These are phyloP conservation scores for Suillus paluster DNA, from an alignment of 768 basidiomycete genomes.

Conservation along the genomic window DNA sequence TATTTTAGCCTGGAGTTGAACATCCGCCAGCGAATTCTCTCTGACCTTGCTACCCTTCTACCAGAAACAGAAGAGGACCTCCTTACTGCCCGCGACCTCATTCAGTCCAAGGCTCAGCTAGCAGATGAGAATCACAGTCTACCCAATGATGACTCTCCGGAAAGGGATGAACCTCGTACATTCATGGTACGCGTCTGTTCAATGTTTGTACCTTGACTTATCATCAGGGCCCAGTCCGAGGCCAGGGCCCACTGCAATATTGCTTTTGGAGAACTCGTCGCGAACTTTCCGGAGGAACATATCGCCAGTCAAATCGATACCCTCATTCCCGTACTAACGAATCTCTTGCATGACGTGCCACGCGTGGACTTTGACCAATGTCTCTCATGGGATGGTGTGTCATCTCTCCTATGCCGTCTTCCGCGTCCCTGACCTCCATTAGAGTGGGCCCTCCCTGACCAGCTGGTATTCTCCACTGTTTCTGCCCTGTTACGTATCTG, in stretches of 20 bases:
- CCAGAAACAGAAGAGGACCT: constrained; percentile 52
- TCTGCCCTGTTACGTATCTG: constrained; percentile 76
- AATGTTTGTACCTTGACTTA: constrained; percentile 4
- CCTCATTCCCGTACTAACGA: constrained; percentile 62
- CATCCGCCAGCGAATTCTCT: constrained; percentile 74
- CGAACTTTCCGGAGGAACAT: constrained; percentile 61
- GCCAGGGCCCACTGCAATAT: constrained; percentile 80
- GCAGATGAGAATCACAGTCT: constrained; percentile 22
- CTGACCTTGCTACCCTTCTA: constrained; percentile 69
- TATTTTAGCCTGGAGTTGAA: constrained; percentile 70
- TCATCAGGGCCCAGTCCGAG: constrained; percentile 51
- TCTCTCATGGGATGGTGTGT: constrained; percentile 79
- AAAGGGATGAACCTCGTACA: constrained; percentile 32
- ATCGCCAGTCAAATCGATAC: constrained; percentile 55
- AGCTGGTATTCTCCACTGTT: constrained; percentile 78
- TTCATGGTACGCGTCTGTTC: constrained; percentile 58
- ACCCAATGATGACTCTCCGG: constrained; percentile 26
- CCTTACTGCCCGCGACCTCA: constrained; percentile 54
- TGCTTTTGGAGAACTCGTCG: constrained; percentile 79
- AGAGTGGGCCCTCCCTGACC: constrained; percentile 91
- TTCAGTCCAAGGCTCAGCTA: constrained; percentile 65
- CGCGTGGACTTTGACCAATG: constrained; percentile 77
- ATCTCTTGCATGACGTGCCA: constrained; percentile 73
- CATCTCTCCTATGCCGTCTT: neutral
- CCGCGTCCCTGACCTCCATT: constrained; percentile 4